These are phyloP conservation scores for Lentinula raphanica DNA, from an alignment of 768 basidiomycete genomes.

Conservation along the genomic window DNA sequence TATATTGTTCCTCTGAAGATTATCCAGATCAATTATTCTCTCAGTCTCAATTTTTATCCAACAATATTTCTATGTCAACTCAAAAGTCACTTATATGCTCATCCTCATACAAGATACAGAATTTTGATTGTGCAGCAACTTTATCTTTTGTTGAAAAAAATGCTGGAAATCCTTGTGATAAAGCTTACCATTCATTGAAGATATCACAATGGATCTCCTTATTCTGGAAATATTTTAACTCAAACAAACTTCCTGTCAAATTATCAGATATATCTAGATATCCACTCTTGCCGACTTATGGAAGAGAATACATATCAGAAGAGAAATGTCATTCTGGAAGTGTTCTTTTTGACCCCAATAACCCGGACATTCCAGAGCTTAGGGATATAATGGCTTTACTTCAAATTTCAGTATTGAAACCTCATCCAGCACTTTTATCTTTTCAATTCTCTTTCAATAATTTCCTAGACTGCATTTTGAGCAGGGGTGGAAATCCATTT, in stretches of 20 bases:
- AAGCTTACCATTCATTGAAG: slow-evolving; percentile 5
- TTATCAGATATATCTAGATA: slow-evolving; percentile 1
- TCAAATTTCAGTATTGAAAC: too few species aligned
- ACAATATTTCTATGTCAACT: neutral
- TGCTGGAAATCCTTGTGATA: neutral
- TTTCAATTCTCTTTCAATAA: slow-evolving; percentile 1
- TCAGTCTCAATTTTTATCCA: slow-evolving; percentile 8
- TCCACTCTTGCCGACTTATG: slow-evolving; percentile 13
- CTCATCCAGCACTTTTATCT: neutral
- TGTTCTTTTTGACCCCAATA: neutral
- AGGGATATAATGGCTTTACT: too few species aligned
- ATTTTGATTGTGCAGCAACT: slow-evolving; percentile 9
- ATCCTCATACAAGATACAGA: slow-evolving; percentile 7
- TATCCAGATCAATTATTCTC: slow-evolving; percentile 11
- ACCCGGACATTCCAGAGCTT: neutral
- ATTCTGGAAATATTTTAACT: slow-evolving; percentile 12
- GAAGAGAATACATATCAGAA: neutral
- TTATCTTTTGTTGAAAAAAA: slow-evolving; percentile 5
- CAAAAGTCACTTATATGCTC: slow-evolving; percentile 6
- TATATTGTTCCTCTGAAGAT: neutral
- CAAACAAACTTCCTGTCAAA: slow-evolving; percentile 1
- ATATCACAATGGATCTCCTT: slow-evolving; percentile 9
- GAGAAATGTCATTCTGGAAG: neutral
- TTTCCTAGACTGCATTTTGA: neutral
- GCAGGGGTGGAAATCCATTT: neutral